Conservation (phyloP, 208 protist species). For the Trypanosoma mega region DNA sequence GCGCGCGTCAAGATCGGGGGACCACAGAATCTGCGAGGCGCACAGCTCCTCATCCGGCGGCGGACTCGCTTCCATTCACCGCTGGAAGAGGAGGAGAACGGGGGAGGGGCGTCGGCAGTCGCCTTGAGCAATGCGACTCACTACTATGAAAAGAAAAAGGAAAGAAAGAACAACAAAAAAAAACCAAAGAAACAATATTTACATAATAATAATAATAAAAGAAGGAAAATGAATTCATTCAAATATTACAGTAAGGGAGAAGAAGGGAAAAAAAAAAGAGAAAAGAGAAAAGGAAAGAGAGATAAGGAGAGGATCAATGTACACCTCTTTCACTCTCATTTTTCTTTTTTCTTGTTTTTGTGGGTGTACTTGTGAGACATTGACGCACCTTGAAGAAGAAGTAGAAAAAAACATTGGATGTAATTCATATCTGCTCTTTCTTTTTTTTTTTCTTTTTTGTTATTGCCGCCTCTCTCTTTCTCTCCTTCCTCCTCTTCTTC, state of each 20-base stretch:
- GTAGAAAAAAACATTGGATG: not conserved
- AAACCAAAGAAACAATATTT: not conserved
- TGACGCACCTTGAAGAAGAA: not conserved
- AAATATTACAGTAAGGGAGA: not conserved
- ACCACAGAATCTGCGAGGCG: conserved; percentile 12
- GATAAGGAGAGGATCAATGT: not conserved
- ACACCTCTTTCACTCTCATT: conserved; percentile 1
- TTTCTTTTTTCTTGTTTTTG: conserved; percentile 2
- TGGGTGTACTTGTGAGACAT: not conserved
- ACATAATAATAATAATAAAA: not conserved
- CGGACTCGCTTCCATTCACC: conserved; percentile 12
- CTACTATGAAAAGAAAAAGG: conserved; percentile 3
- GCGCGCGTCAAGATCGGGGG: conserved; percentile 21
- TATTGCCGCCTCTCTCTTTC: too few relatives aligned
- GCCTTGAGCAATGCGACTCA: not conserved
- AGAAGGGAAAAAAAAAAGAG: not conserved
- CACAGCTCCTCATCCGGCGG: conserved; percentile 15
- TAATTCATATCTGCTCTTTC: not conserved
- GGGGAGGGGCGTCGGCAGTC: too few relatives aligned
- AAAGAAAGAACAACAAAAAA: conserved; percentile 4
- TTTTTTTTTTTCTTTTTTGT: not conserved
- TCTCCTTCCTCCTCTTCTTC: too few relatives aligned
- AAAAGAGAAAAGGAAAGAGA: conserved; percentile 16
- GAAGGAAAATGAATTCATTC: not conserved
- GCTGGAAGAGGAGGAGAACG: not conserved